Conservation (phyloP, 495 filamentous ascomycete species). For the Pyrenopolyporus hunteri region DNA sequence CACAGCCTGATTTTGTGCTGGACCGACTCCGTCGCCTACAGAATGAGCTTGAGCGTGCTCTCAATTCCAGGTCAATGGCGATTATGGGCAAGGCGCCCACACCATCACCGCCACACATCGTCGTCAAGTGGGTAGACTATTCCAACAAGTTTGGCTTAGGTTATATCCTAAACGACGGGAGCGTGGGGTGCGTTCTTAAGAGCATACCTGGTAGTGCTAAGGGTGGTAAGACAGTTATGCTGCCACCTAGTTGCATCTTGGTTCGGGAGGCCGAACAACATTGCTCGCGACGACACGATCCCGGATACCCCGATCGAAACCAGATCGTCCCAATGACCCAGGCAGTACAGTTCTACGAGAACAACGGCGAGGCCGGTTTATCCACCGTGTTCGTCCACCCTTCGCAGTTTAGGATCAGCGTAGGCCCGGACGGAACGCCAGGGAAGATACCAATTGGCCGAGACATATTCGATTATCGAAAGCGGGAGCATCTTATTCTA, state of each 20-base stretch:
- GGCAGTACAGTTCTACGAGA: constrained; percentile 79
- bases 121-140: constrained; percentile 95
- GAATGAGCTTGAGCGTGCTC: constrained; percentile 60
- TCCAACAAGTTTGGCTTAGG: constrained; percentile 88
- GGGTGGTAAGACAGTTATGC: constrained; percentile 52
- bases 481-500: constrained; percentile 74
- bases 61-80: constrained; percentile 60
- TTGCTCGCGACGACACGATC: constrained; percentile 60
- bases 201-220: constrained; percentile 53
- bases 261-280: constrained; percentile 69
- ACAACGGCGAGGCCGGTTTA: constrained; percentile 69
- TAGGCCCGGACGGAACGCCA: constrained; percentile 57
- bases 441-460: constrained; percentile 59
- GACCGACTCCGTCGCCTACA: constrained; percentile 56
- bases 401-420: constrained; percentile 61
- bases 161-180: constrained; percentile 84
- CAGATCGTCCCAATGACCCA: constrained; percentile 70
- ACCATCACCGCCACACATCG: constrained; percentile 57
- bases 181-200: constrained; percentile 80
- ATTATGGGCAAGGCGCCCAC: constrained; percentile 49
- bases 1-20: constrained; percentile 59
- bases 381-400: constrained; percentile 65
- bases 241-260: constrained; percentile 70
- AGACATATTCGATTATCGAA: constrained; percentile 69
- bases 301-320: constrained; percentile 62